Percentiles rank a stretch among this genome's conserved stretches.
These are phyloP conservation scores for Blastocystis sp. DNA, from an alignment of 352 stramenopile genomes.

Conservation along the genomic window DNA sequence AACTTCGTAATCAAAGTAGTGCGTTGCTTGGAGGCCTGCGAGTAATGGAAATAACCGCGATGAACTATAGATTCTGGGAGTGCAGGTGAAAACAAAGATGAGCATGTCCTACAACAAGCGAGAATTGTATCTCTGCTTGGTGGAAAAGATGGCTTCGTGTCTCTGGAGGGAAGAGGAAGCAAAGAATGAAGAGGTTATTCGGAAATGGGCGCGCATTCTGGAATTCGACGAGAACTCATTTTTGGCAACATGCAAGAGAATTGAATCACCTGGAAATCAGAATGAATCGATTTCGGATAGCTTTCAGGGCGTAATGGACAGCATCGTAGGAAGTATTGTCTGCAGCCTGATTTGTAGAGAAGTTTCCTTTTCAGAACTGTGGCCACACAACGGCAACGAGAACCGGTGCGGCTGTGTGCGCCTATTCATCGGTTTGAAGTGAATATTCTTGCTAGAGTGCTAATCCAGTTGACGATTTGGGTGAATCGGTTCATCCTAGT, in stretches of 20 bases:
- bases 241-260: background rate
- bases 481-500: background rate
- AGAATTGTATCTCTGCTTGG: background rate
- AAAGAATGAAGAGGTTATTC: background rate
- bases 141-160: background rate
- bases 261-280: background rate
- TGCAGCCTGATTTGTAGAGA: background rate
- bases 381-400: background rate
- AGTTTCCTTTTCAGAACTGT: background rate
- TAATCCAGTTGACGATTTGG: background rate
- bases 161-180: background rate
- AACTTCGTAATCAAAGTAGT: background rate
- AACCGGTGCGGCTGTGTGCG: background rate
- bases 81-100: background rate
- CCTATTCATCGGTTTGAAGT: slow-evolving; percentile 16
- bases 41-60: background rate
- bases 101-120: background rate
- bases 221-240: background rate
- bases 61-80: background rate
- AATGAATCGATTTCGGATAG: background rate
- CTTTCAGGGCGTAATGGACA: background rate
- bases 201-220: background rate
- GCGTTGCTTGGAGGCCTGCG: background rate
- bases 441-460: background rate
- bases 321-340: background rate